A percentile compares a stretch with the other conserved stretches of the same genome.
Evolutionary conservation across 208 protist genomes (phyloP).

Genomic region (Crithidia sp.): DNA sequence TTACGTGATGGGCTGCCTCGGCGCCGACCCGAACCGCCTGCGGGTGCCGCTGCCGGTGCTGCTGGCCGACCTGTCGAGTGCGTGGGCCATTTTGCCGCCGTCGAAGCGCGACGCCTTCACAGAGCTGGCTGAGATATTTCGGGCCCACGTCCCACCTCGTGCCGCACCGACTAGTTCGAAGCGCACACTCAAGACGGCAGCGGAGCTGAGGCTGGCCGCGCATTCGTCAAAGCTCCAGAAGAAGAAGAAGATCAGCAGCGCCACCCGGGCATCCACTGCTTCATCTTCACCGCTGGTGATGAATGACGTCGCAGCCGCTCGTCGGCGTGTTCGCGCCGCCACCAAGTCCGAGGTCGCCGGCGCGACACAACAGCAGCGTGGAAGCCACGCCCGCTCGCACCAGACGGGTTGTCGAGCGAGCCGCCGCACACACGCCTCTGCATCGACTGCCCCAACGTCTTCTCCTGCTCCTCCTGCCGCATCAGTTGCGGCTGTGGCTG

Average conservation of each 20-base stretch:
- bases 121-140: slow-evolving; percentile 46
- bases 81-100: slow-evolving; percentile 74
- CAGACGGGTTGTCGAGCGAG: too few relatives aligned
- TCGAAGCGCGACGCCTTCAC: slow-evolving; percentile 53
- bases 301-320: not conserved
- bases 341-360: too few relatives aligned
- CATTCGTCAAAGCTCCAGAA: not conserved
- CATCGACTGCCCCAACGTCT: not conserved
- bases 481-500: too few relatives aligned
- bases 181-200: not conserved
- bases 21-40: slow-evolving; percentile 50
- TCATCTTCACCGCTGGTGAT: too few relatives aligned
- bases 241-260: not conserved
- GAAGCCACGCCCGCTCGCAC: too few relatives aligned
- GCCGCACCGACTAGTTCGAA: not conserved
- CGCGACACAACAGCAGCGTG: too few relatives aligned
- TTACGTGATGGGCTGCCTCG: slow-evolving; percentile 71
- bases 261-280: not conserved
- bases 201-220: too few relatives aligned
- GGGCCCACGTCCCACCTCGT: slow-evolving; percentile 20
- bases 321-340: not conserved
- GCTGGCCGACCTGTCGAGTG: slow-evolving; percentile 71
- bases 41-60: slow-evolving; percentile 44
- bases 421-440: not conserved
- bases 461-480: not conserved